Conservation (phyloP, 208 protist genomes). For the Trypanosoma mega region DNA sequence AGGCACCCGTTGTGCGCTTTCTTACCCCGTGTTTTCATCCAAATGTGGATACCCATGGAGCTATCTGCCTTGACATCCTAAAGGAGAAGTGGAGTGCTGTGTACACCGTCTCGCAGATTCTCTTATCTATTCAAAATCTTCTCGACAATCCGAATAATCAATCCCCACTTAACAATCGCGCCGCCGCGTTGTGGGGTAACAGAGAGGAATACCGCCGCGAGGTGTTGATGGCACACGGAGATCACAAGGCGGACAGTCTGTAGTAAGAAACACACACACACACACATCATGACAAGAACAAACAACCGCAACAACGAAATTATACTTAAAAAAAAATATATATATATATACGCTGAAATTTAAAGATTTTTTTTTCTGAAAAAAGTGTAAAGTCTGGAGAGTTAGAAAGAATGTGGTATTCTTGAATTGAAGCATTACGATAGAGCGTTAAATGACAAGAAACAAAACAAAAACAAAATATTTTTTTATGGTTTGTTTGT, state of each 20-base stretch:
- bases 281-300: too few species aligned
- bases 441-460: neutral
- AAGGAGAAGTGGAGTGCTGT: conserved; percentile 97
- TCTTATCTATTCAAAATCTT: conserved; percentile 96
- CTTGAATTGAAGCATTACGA: neutral
- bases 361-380: too few species aligned
- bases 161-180: conserved; percentile 94
- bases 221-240: conserved; percentile 53
- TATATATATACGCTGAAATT: too few species aligned
- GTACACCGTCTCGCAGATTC: conserved; percentile 92
- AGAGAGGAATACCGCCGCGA: conserved; percentile 57
- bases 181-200: conserved; percentile 91
- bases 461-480: conserved; percentile 1
- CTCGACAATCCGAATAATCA: conserved; percentile 96
- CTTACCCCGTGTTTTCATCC: conserved; percentile 95
- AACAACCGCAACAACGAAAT: too few species aligned
- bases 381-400: too few species aligned
- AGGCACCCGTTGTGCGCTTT: conserved; percentile 93
- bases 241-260: conserved; percentile 7
- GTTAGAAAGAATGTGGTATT: too few species aligned
- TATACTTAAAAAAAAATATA: too few species aligned
- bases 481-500: too few species aligned
- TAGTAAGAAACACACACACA: too few species aligned
- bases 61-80: conserved; percentile 97
- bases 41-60: conserved; percentile 92